These are phyloP conservation scores for Moesziomyces aphidis DNA, from an alignment of 1,284 basidiomycete species.

Conservation along the genomic window DNA sequence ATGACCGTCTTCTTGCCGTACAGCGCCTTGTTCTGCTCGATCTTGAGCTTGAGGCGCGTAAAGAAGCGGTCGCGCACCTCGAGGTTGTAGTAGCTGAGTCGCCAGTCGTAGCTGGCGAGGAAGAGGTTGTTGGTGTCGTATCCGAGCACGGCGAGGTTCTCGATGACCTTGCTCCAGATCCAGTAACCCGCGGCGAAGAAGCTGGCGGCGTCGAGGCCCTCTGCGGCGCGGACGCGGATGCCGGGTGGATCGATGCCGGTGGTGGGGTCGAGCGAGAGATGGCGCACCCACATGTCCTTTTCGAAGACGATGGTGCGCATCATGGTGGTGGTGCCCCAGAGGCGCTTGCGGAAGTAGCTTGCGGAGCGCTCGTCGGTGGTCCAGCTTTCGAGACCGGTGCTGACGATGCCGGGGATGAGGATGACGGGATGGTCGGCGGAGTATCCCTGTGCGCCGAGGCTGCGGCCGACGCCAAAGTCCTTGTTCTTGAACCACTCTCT, in stretches of 20 bases:
- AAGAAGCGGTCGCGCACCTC: constrained; percentile 93
- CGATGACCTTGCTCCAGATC: constrained; percentile 84
- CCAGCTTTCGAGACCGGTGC: constrained; percentile 66
- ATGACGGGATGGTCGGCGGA: constrained; percentile 64
- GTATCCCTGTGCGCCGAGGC: constrained; percentile 46
- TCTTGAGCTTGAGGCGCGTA: constrained; percentile 82
- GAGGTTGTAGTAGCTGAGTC: constrained; percentile 86
- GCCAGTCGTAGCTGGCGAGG: constrained; percentile 69
- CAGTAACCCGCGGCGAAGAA: constrained; percentile 89
- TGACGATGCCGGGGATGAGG: constrained; percentile 65
- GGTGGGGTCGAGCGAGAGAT: constrained; percentile 86
- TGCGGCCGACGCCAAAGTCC: constrained; percentile 62
- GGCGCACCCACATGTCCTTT: constrained; percentile 85
- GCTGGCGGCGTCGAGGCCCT: constrained; percentile 80
- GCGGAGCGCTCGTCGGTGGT: constrained; percentile 51
- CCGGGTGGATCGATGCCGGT: constrained; percentile 91
- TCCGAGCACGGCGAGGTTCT: constrained; percentile 79
- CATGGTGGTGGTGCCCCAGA: constrained; percentile 74
- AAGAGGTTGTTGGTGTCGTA: constrained; percentile 65
- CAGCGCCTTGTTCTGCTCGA: constrained; percentile 82
- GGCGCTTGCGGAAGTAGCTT: constrained; percentile 62
- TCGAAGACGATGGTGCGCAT: constrained; percentile 86
- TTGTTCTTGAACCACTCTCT: constrained; percentile 62
- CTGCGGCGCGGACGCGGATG: constrained; percentile 90
- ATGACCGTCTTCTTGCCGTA: constrained; percentile 86